Evolutionary conservation across 1,139 yeast genomes (phyloP).

Genomic region (Pichia sp.): DNA sequence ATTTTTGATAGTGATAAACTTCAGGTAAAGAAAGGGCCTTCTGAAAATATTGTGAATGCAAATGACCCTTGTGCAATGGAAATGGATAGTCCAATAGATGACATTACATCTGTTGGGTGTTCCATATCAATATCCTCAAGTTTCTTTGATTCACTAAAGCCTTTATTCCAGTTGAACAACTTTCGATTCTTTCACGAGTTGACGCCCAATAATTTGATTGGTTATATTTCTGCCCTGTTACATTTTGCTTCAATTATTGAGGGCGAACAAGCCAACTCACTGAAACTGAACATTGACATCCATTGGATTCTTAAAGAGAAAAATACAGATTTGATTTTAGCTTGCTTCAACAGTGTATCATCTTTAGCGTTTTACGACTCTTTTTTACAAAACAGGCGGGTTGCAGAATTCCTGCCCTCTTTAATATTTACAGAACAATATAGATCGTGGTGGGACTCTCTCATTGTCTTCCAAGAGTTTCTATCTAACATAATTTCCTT

Average conservation of each 20-base stretch:
- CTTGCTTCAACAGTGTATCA: neutral
- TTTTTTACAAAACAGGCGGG: neutral
- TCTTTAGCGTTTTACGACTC: neutral
- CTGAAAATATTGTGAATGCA: too few species aligned
- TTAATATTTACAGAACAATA: neutral
- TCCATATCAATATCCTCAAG: neutral
- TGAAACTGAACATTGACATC: constrained; percentile 5
- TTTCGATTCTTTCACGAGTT: neutral
- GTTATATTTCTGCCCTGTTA: constrained; percentile 6
- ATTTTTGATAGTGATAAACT: neutral
- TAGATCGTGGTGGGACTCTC: constrained; percentile 7
- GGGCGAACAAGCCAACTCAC: neutral
- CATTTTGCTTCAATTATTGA: constrained; percentile 4
- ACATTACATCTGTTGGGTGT: neutral
- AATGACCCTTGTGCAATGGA: too few species aligned
- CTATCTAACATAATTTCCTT: constrained; percentile 6
- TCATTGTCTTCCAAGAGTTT: constrained; percentile 11
- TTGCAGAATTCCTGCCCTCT: neutral
- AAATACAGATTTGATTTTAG: neutral
- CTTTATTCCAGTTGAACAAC: neutral
- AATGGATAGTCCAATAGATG: too few species aligned
- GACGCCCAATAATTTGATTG: neutral
- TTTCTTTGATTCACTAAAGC: neutral
- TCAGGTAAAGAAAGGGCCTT: too few species aligned
- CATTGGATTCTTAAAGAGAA: constrained; percentile 13